These are phyloP conservation scores for Royoungia palumana DNA, from an alignment of 768 basidiomycete genomes.

Conservation along the genomic window DNA sequence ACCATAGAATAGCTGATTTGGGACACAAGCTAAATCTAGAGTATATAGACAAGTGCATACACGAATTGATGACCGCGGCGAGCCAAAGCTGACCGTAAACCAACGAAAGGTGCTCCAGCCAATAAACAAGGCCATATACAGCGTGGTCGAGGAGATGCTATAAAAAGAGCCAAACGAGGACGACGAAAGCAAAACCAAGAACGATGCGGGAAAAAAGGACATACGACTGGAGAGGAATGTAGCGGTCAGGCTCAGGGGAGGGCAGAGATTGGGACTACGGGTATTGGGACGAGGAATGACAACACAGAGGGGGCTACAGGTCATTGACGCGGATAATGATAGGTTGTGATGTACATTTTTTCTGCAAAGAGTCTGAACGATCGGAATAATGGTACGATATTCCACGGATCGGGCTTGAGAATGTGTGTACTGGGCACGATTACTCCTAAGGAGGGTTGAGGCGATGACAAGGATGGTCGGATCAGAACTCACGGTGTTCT, in stretches of 20 bases:
- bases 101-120: slow-evolving; percentile 9
- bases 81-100: slow-evolving; percentile 2
- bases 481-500: slow-evolving; percentile 23
- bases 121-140: slow-evolving; percentile 15
- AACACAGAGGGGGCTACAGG: slow-evolving; percentile 22
- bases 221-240: slow-evolving; percentile 21
- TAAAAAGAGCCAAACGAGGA: slow-evolving; percentile 1
- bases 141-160: slow-evolving; percentile 9
- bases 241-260: slow-evolving; percentile 7
- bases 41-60: slow-evolving; percentile 11
- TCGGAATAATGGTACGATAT: slow-evolving; percentile 13
- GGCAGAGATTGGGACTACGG: slow-evolving; percentile 10
- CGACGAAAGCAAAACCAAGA: slow-evolving; percentile 27
- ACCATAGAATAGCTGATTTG: slow-evolving; percentile 6
- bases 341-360: slow-evolving; percentile 33
- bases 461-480: background rate
- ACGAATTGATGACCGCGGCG: slow-evolving; percentile 6
- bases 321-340: slow-evolving; percentile 33
- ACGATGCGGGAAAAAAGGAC: slow-evolving; percentile 8
- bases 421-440: slow-evolving; percentile 13
- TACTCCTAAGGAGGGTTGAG: slow-evolving; percentile 16
- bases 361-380: slow-evolving; percentile 22
- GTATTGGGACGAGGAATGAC: slow-evolving; percentile 12
- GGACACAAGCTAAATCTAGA: slow-evolving; percentile 16
- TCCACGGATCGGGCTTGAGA: slow-evolving; percentile 12